These are phyloP conservation scores for Rusavskia elegans DNA, from an alignment of 495 filamentous ascomycete species.

Conservation along the genomic window DNA sequence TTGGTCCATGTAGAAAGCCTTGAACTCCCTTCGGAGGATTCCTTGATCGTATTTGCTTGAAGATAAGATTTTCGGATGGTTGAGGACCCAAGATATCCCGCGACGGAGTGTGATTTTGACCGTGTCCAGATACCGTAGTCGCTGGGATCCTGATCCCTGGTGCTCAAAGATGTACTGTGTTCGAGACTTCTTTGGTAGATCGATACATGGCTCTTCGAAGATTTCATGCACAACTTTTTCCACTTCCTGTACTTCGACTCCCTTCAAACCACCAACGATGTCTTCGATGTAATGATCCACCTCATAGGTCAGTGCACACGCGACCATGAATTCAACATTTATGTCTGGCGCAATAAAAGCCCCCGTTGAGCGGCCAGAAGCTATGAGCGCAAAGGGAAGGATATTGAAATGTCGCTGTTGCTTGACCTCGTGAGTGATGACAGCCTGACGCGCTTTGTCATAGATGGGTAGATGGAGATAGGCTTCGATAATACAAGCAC, in stretches of 20 bases:
- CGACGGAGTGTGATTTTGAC: neutral
- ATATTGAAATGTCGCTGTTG: neutral
- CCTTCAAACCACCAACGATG: neutral
- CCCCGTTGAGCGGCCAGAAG: neutral
- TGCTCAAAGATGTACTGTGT: neutral
- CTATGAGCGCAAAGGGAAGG: neutral
- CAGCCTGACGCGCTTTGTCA: neutral
- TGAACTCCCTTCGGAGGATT: conserved; percentile 11
- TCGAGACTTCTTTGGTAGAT: neutral
- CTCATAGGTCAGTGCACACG: neutral
- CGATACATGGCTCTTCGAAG: too few relatives aligned
- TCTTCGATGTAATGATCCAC: neutral
- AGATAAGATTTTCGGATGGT: conserved; percentile 9
- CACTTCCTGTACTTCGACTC: neutral
- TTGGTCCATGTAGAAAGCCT: conserved; percentile 4
- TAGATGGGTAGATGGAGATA: neutral
- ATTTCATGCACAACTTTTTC: neutral
- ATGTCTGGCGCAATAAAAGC: neutral
- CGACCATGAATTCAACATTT: neutral
- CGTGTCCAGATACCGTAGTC: neutral
- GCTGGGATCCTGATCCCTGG: too few relatives aligned
- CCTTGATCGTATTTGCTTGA: conserved; percentile 9
- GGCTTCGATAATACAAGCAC: neutral
- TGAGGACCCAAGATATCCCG: neutral
- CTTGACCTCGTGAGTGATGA: neutral